Percentiles rank a stretch among this genome's conserved stretches.
These are phyloP conservation scores for Erodium texanum DNA, from an alignment of 441 rosid genomes.

Conservation along the genomic window DNA sequence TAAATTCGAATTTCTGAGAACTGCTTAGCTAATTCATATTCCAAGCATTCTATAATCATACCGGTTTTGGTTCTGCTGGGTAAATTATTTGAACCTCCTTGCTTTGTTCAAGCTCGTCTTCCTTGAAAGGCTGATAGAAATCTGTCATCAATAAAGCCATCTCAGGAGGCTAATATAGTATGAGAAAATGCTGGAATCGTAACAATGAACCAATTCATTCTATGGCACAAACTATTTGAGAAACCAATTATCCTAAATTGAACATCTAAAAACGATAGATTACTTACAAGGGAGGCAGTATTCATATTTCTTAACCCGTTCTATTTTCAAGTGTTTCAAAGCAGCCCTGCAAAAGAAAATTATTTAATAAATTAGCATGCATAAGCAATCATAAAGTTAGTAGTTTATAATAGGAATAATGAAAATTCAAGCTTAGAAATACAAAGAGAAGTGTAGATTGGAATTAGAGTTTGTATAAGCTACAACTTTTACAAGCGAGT, in stretches of 20 bases:
- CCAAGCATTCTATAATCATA: conserved; percentile 24
- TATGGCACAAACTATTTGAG: conserved; percentile 2
- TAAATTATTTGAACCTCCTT: conserved; percentile 70
- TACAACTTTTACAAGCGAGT: no score
- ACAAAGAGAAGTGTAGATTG: no score
- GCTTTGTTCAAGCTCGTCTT: conserved; percentile 78
- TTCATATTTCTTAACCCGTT: conserved; percentile 73
- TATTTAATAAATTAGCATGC: conserved; percentile 5
- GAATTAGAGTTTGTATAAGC: no score
- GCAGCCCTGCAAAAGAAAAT: conserved; percentile 59
- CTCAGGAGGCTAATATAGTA: conserved; percentile 9
- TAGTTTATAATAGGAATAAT: background rate
- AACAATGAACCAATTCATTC: background rate
- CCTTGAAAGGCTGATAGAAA: conserved; percentile 78
- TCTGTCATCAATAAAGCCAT: conserved; percentile 36
- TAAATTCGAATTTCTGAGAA: background rate
- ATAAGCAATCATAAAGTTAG: conserved; percentile 1
- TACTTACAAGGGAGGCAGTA: conserved; percentile 94
- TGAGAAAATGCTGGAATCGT: background rate
- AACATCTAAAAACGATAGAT: conserved; percentile 13
- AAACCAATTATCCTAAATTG: conserved; percentile 13
- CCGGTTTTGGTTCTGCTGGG: conserved; percentile 74
- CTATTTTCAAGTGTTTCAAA: conserved; percentile 80
- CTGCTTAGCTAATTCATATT: background rate
- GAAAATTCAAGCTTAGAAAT: no score